Percentiles rank a stretch among this genome's conserved stretches.
Evolutionary conservation across 495 filamentous ascomycete species (phyloP).

Genomic region (Penicillium silybi): DNA sequence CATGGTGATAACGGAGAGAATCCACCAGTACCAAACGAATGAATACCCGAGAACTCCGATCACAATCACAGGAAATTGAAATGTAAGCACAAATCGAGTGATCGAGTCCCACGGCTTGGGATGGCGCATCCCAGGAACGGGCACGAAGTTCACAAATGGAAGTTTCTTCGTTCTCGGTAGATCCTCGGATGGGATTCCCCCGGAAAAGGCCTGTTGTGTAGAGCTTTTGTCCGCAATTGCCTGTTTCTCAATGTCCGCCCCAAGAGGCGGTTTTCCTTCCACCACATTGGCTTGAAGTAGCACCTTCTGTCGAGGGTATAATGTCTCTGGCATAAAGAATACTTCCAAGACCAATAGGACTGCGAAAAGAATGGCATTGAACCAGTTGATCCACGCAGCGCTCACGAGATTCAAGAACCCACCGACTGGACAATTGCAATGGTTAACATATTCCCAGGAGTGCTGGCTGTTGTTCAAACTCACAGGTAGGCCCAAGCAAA

Average conservation of each 20-base stretch:
- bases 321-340: slow-evolving; percentile 54
- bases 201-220: neutral
- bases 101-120: slow-evolving; percentile 50
- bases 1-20: slow-evolving; percentile 57
- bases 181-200: slow-evolving; percentile 5
- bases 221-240: neutral
- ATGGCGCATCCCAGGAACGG: slow-evolving; percentile 51
- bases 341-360: slow-evolving; percentile 48
- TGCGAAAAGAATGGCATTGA: slow-evolving; percentile 55
- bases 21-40: slow-evolving; percentile 63
- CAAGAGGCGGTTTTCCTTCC: neutral
- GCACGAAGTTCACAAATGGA: slow-evolving; percentile 45
- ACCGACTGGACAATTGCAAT: slow-evolving; percentile 35
- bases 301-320: slow-evolving; percentile 51
- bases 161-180: slow-evolving; percentile 46
- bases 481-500: slow-evolving; percentile 49
- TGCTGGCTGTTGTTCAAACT: neutral
- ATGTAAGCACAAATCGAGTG: slow-evolving; percentile 46
- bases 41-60: slow-evolving; percentile 49
- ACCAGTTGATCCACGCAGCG: slow-evolving; percentile 55
- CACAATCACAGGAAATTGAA: slow-evolving; percentile 42
- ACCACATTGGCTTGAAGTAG: slow-evolving; percentile 7
- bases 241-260: slow-evolving; percentile 27
- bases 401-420: slow-evolving; percentile 52
- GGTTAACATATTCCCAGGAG: neutral